Conservation (phyloP, 768 basidiomycete genomes). For the Hortiboletus campestris region DNA sequence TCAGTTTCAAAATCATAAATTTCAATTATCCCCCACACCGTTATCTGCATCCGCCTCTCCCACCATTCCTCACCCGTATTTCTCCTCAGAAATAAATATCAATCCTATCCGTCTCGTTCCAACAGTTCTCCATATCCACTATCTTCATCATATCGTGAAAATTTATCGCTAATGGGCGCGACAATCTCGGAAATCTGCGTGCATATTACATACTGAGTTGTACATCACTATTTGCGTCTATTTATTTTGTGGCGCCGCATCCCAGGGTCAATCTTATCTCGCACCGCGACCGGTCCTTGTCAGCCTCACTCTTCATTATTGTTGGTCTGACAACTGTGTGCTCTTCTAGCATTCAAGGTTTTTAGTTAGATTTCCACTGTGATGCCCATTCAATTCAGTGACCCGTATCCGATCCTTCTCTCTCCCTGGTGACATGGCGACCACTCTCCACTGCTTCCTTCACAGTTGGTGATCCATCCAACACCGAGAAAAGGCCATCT, state of each 20-base stretch:
- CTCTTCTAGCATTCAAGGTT: slow-evolving; percentile 12
- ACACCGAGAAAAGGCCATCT: neutral
- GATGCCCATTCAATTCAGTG: neutral
- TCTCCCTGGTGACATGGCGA: neutral
- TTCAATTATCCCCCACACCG: slow-evolving; percentile 10
- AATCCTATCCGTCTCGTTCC: neutral
- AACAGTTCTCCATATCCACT: slow-evolving; percentile 1
- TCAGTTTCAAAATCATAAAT: slow-evolving; percentile 25
- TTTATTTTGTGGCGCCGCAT: slow-evolving; percentile 26
- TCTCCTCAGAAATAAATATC: neutral
- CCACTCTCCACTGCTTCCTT: slow-evolving; percentile 1
- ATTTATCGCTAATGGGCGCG: slow-evolving; percentile 29
- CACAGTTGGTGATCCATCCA: neutral
- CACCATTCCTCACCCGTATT: neutral
- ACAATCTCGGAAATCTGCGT: slow-evolving; percentile 29
- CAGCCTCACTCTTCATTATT: too few species aligned
- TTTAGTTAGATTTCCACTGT: slow-evolving; percentile 2
- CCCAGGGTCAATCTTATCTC: slow-evolving; percentile 35
- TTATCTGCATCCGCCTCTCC: slow-evolving; percentile 2
- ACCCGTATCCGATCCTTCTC: neutral
- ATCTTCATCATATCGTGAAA: slow-evolving; percentile 23
- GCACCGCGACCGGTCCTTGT: neutral
- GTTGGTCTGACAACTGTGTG: neutral
- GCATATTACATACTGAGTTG: slow-evolving; percentile 26
- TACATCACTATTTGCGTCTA: slow-evolving; percentile 15